Evolutionary conservation across 345 rosid species (phyloP), one percentile per base, ranked within the genome.

Genomic region (Pelargonium nanum): DNA sequence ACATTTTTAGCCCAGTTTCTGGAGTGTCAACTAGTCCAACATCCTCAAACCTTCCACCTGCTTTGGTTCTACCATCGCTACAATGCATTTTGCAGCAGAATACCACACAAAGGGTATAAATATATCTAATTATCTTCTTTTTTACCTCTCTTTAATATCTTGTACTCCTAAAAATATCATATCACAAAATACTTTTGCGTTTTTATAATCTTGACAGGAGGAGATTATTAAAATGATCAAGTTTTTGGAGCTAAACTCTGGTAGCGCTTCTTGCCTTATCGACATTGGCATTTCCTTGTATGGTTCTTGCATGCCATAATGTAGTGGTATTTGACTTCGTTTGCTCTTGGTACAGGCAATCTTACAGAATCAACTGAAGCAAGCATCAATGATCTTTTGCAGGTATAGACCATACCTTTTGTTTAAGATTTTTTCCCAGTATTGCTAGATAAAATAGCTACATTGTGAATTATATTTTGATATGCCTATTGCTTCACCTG

Each of bases 61-160:
- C 78, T 58, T 54, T 81, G 21, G 70, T 87, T 65, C 81, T 93
- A 66, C 86, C 91, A 53, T 80, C 97, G 63, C 68, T 93, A 70
- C 97, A 85, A 65, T 76, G 65, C 71, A 80, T 93, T 68, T 76
- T 93, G 83, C 96, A 84, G 79, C 94, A 85, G 80, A 93, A 87
- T 69, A 51, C 75, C 62, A 50, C 72, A 70, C 99, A 93, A 70
- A 78, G 91, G 84, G 99, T 93, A 80, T 45, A 26, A 6, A 6
- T 26, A 54, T 55, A 19, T 64, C 23, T 51, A 26, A 23, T 24
- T 26, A 53, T 71, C 52, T 60, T 44, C 30, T 55, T 25, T 23
- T 0, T 66, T 17, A 34, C 17, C 22, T 54, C 19, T 55, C 19
- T 17, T 53, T 22, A 8, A 26, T 21, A 24, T 15, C 53, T 25